These are phyloP conservation scores for Morella rubra DNA, from an alignment of 306 rosid species.

Conservation along the genomic window DNA sequence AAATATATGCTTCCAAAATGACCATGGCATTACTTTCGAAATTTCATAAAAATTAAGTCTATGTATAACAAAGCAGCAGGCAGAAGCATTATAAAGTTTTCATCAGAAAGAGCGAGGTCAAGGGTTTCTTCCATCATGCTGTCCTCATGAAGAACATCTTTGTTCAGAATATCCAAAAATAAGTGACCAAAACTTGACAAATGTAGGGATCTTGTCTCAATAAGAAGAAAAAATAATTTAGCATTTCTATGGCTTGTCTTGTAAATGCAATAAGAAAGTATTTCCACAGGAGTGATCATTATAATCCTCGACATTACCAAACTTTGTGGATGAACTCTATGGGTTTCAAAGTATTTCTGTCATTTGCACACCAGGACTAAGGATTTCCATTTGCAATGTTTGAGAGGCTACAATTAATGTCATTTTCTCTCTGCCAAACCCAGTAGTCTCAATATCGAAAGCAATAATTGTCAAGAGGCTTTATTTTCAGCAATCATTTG, in stretches of 20 bases:
- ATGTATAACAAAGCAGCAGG: conserved; percentile 67
- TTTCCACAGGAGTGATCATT: conserved; percentile 52
- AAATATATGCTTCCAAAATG: conserved; percentile 41
- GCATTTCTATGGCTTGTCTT: conserved; percentile 49
- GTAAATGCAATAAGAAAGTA: conserved; percentile 52
- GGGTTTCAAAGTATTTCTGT: conserved; percentile 47
- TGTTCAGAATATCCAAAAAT: conserved; percentile 44
- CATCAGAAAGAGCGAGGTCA: conserved; percentile 49
- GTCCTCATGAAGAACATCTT: conserved; percentile 34
- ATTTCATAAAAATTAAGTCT: conserved; percentile 44
- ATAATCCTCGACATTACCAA: conserved; percentile 54
- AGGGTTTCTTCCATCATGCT: conserved; percentile 29
- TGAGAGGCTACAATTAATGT: no score
- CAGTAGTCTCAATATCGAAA: conserved; percentile 87
- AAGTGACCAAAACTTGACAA: conserved; percentile 67
- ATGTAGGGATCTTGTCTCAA: conserved; percentile 69
- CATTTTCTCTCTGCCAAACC: conserved; percentile 45
- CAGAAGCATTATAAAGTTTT: conserved; percentile 65
- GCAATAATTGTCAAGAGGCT: conserved; percentile 56
- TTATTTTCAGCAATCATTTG: conserved; percentile 53
- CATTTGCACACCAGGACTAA: conserved; percentile 38
- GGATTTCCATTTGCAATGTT: conserved; percentile 40
- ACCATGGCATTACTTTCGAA: conserved; percentile 37
- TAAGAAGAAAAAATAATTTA: conserved; percentile 63
- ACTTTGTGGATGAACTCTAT: conserved; percentile 52